phyloP scores from a whole-genome alignment of 495 filamentous ascomycete species.

The Cryomyces minteri region DNA sequence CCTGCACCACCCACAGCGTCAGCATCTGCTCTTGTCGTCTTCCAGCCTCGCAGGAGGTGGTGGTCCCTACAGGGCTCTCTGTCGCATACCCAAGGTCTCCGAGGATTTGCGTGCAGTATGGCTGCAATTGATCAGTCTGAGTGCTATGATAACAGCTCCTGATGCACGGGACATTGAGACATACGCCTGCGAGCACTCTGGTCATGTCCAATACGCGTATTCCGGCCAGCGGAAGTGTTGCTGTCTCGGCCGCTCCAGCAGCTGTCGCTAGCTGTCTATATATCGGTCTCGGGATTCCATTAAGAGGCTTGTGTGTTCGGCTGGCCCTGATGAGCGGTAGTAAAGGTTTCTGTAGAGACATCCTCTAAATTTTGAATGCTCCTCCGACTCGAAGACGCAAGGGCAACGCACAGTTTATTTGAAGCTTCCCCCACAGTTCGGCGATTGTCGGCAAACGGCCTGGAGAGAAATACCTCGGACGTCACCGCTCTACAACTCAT shows the following conservation, averaged over 20 bases:
- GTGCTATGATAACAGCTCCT: slow-evolving; percentile 6
- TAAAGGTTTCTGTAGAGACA: no score
- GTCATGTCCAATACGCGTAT: slow-evolving; percentile 92
- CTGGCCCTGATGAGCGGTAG: no score
- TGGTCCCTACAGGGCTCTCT: slow-evolving; percentile 15
- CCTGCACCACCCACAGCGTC: slow-evolving; percentile 24
- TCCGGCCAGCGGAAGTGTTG: slow-evolving; percentile 50
- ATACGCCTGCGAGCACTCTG: slow-evolving; percentile 81
- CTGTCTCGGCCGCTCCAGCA: slow-evolving; percentile 1
- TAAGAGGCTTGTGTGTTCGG: no score
- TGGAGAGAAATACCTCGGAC: no score
- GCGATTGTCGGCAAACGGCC: no score
- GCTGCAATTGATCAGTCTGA: slow-evolving; percentile 31
- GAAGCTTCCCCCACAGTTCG: no score
- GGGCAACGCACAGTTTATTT: no score
- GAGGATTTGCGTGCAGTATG: slow-evolving; percentile 93
- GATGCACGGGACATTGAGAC: slow-evolving; percentile 16
- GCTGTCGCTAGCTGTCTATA: slow-evolving; percentile 7
- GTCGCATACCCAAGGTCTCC: slow-evolving; percentile 76
- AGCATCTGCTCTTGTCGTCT: background rate
- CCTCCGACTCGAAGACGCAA: no score
- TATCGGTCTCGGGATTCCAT: no score
- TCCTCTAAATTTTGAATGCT: no score
- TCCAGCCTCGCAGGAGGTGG: slow-evolving; percentile 13
- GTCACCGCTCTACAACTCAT: no score